Evolutionary conservation across 371 early-diverging fungal genomes (phyloP).

Genomic region (Fennellomyces sp.): DNA sequence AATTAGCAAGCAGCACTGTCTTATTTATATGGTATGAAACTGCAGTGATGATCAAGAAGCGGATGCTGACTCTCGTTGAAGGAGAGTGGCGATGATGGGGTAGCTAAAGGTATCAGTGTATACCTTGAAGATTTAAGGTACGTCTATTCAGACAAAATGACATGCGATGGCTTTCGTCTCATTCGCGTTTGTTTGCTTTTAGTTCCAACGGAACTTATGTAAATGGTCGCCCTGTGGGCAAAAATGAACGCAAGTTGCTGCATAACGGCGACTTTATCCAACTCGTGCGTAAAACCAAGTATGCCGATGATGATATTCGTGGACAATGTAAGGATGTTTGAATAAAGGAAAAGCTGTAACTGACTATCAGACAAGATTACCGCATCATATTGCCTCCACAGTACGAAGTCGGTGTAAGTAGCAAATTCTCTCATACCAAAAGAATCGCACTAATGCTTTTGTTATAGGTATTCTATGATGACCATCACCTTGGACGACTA

Average conservation of each 20-base stretch:
- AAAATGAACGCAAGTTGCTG: slow-evolving; percentile 51
- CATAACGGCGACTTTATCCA: slow-evolving; percentile 68
- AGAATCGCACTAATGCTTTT: not conserved
- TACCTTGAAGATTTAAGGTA: slow-evolving; percentile 52
- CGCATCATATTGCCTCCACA: slow-evolving; percentile 23
- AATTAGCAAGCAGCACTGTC: slow-evolving; percentile 76
- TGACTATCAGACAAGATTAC: slow-evolving; percentile 25
- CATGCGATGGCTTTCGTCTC: not conserved
- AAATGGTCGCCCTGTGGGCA: slow-evolving; percentile 58
- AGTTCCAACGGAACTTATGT: slow-evolving; percentile 83
- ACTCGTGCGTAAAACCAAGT: slow-evolving; percentile 40
- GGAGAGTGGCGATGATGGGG: slow-evolving; percentile 39
- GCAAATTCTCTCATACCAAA: no score
- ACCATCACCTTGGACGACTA: slow-evolving; percentile 43
- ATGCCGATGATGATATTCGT: slow-evolving; percentile 20
- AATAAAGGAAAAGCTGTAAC: no score
- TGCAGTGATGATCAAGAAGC: no score
- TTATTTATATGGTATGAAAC: slow-evolving; percentile 67
- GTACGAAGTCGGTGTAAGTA: slow-evolving; percentile 27
- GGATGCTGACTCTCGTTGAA: slow-evolving; percentile 21
- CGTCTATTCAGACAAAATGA: not conserved
- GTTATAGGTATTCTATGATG: slow-evolving; percentile 55
- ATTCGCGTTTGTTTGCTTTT: slow-evolving; percentile 17
- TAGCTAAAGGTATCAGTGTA: slow-evolving; percentile 34
- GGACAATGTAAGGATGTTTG: slow-evolving; percentile 32